Conservation (phyloP, 495 filamentous ascomycete species). For the Chaetomidium leptoderma region DNA sequence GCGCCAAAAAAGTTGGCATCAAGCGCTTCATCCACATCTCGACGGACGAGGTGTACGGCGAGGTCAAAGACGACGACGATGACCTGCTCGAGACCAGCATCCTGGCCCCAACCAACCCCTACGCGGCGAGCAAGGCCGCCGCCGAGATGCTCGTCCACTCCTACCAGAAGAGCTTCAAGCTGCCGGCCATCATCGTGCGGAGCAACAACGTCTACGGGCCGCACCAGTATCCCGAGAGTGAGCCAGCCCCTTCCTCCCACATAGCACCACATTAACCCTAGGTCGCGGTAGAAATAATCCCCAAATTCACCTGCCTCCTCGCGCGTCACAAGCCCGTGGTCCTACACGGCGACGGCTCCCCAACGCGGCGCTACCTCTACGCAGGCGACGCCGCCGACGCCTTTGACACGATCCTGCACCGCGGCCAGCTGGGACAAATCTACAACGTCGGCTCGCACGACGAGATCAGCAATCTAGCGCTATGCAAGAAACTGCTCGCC, state of each 20-base stretch:
- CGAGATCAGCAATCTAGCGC: slow-evolving; percentile 59
- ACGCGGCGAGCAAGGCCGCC: slow-evolving; percentile 71
- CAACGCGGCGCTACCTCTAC: slow-evolving; percentile 64
- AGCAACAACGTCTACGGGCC: slow-evolving; percentile 80
- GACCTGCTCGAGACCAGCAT: slow-evolving; percentile 59
- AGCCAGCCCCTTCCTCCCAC: slow-evolving; percentile 20
- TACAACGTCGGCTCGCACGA: slow-evolving; percentile 71
- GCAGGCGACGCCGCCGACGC: slow-evolving; percentile 71
- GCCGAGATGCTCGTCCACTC: slow-evolving; percentile 77
- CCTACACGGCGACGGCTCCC: slow-evolving; percentile 65
- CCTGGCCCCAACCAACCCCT: slow-evolving; percentile 70
- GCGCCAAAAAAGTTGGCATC: slow-evolving; percentile 58
- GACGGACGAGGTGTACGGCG: slow-evolving; percentile 76
- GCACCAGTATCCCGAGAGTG: slow-evolving; percentile 75
- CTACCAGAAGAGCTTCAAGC: slow-evolving; percentile 66
- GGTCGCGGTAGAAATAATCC: slow-evolving; percentile 59
- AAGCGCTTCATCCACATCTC: slow-evolving; percentile 67
- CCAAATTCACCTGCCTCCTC: slow-evolving; percentile 66
- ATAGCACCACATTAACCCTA: neutral
- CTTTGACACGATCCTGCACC: slow-evolving; percentile 72
- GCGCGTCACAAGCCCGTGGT: slow-evolving; percentile 53
- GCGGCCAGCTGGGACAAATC: slow-evolving; percentile 58
- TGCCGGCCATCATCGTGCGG: slow-evolving; percentile 66
- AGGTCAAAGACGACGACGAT: slow-evolving; percentile 58
- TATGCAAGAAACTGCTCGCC: slow-evolving; percentile 56